Evolutionary conservation across 2,329 filamentous ascomycete genomes (phyloP), one percentile per base, ranked within the genome.

Genomic region (Calcarisporium arbuscula): DNA sequence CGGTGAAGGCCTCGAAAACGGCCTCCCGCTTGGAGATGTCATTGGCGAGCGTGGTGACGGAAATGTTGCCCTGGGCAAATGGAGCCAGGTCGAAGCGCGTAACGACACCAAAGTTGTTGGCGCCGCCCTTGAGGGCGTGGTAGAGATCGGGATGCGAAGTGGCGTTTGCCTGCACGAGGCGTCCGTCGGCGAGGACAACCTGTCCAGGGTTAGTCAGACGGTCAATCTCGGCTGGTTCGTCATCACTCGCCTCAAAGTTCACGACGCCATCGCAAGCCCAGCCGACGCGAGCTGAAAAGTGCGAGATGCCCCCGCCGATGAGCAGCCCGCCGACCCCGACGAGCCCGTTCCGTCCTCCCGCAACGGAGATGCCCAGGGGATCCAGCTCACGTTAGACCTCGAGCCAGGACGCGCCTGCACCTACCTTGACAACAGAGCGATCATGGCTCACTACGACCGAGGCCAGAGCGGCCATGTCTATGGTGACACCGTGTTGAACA

Each of bases 171-270:
- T 57, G 54, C 22, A 72, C 52, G 15, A 74, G 56, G 3, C 45
- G 39, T 0, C 70, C 70, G 19, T 58, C 53, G 0, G 65, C 61
- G 2, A 72, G 60, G 3, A 77, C 70, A 8, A 76, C 56, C 44
- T 30, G n/a, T 21, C 12, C 11, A 14, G 12, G 4, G 4, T 12
- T 22, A 22, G 11, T 30, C 16, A 7, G 3, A 19, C n/a, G 11
- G 8, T 30, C 14, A 32, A 21, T n/a, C n/a, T n/a, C 17, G 10
- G 19, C 11, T 8, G 19, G 17, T 9, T 15, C 17, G 8, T 26
- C 32, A n/a, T n/a, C n/a, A n/a, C n/a, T n/a, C n/a, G n/a, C n/a
- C 25, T 72, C 57, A 32, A 58, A 70, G 15, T 55, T 57, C 16
- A 49, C 44, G 10, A 70, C 59, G 9, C 59, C 65, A 47, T 72